Base-by-base conservation (phyloP, 345 rosid genomes). In the Odontarrhena argentea region DNA sequence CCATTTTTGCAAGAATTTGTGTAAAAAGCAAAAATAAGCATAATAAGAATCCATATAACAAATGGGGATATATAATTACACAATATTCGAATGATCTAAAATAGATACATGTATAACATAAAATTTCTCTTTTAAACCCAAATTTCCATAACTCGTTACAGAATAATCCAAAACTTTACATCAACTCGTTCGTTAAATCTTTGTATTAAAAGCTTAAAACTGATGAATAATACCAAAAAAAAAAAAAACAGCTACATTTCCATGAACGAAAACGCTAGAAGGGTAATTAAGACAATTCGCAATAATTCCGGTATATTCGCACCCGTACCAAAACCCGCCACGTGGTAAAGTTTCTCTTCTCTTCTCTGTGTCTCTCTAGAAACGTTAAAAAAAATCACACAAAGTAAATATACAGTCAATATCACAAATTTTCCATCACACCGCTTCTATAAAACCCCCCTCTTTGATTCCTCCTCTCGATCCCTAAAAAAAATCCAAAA, bases 361-460 rank as follows among this genome's bases (percentile, higher is more conserved):
- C 24, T 5, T 3, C 15, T 44, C 25, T 47, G 12, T 15, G 9
- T 43, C 47, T 71, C 54, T 42, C 7, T 13, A 14, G 70, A 72
- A 72, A 65, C 71, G 76, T 72, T 18, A 18, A 18, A 18, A 18
- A 72, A 43, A 72, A 65, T 46, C 60, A 11, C 32, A 18, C 22
- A 18, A 8, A 58, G 71, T 73, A 49, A 65, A 63, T 56, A 51
- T 15, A 51, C 24, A 58, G 65, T 63, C 75, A 64, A 32, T 32
- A 32, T 32, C 7, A 28, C 4, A 6, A 70, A 42, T 35, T 30
- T 46, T 9, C 22, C 50, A 10, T 45, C 64, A 73, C 49, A 73
- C 49, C 67, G 42, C 59, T 22, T 28, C 41, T 73, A 58, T 73
- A 73, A 58, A 68, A 73, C 47, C 67, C 55, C 67, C 52, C 51